A percentile compares a stretch with the other conserved stretches of the same genome.
Conservation (phyloP, 1,284 basidiomycete species). For the Cutaneotrichosporon cutaneum region DNA sequence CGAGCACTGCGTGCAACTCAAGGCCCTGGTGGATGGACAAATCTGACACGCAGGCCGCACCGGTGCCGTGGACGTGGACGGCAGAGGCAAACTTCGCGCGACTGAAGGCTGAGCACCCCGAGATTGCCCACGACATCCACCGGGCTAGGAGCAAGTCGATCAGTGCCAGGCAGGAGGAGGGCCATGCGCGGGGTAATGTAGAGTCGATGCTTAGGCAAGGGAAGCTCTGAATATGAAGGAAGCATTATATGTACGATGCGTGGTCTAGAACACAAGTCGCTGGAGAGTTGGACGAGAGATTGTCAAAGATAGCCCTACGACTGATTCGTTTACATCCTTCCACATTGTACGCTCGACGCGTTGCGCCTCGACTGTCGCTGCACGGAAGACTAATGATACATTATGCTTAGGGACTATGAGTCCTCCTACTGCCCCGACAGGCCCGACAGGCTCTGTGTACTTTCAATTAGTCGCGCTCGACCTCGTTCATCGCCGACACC, state of each 20-base stretch:
- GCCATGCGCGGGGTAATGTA: no score
- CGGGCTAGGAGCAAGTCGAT: background rate
- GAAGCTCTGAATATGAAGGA: no score
- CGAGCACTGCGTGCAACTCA: no score
- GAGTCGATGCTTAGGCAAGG: no score
- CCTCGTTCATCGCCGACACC: conserved; percentile 53
- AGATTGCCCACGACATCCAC: conserved; percentile 18
- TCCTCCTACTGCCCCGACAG: background rate
- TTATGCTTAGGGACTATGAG: background rate
- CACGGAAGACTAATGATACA: conserved; percentile 3
- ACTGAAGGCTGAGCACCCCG: conserved; percentile 28
- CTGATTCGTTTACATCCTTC: no score
- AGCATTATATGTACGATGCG: no score
- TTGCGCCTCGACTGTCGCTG: no score
- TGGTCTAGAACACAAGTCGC: no score
- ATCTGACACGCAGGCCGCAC: background rate
- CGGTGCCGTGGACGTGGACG: conserved; percentile 28
- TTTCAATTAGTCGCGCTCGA: conserved; percentile 37
- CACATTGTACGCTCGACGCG: no score
- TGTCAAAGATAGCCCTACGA: no score
- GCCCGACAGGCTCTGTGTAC: background rate
- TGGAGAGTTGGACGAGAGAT: no score
- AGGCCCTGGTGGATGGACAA: no score
- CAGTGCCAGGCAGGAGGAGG: background rate
- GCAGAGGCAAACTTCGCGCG: conserved; percentile 30